Base-by-base conservation (phyloP, 2,329 filamentous ascomycete genomes). In the Hypocreales sp. region DNA sequence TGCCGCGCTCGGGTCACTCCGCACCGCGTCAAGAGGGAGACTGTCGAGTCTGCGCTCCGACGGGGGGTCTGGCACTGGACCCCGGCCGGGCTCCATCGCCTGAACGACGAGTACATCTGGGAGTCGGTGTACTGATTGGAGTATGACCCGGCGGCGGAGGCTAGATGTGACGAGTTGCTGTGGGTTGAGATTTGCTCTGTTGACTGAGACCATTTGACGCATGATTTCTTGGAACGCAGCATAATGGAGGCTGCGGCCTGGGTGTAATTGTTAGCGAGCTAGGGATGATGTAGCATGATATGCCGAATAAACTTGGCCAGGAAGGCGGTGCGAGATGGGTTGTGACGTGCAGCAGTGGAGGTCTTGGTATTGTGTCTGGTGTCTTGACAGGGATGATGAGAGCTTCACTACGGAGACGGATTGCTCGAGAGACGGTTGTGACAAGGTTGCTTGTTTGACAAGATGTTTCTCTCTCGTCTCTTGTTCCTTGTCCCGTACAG, bases 1-100 rank as follows among this genome's bases (percentile, higher is more conserved):
- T 58, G 55, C 26, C 55, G 55, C 21, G 38, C 39, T 5, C 37
- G 32, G 16, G 32, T 34, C 3, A 31, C 36, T 12, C 34, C 43
- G 13, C 40, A 45, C 20, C 35, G 33, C 14, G 42, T 41, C 30
- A 52, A 50, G 40, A 42, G 49, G 15, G 44, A 54, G 28, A 42
- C 39, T 19, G 40, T 50, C 11, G 38, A 44, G 19, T 41, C 40
- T 13, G 44, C 45, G 21, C 33, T 52, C 15, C 44, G 41, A 13
- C 38, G 36, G 27, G 50, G 50, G 15, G 39, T 53, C 15, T 55
- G 47, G 40, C 41, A 43, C 25, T 54, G 50, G 51, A 45, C 42
- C 11, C 41, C 38, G 17, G 20, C 28, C 19, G 49, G 50, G n/a
- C 35, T 48, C 21, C 39, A 45, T 35, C 44, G 45, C 22, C 35